Percentiles rank a stretch among this genome's conserved stretches.
phyloP scores from a whole-genome alignment of 2,329 filamentous ascomycete species.

The Penicillium crustosum region DNA sequence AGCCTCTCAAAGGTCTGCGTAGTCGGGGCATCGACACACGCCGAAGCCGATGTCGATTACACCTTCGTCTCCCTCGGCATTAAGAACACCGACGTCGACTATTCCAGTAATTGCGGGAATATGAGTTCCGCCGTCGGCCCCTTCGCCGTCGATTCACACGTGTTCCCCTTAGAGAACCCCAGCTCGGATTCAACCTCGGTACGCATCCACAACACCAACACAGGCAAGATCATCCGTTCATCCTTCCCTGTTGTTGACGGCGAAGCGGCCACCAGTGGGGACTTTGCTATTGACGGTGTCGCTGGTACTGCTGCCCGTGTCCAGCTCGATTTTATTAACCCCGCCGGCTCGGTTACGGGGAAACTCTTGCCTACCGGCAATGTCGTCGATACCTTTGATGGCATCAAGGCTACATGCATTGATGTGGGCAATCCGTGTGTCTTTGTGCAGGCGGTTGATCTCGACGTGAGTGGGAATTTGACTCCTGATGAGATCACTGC shows the following conservation, averaged over 20 bases:
- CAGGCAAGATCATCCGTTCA: slow-evolving; percentile 61
- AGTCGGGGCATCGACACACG: slow-evolving; percentile 52
- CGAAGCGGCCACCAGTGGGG: slow-evolving; percentile 52
- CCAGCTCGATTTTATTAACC: slow-evolving; percentile 61
- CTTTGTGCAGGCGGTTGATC: slow-evolving; percentile 58
- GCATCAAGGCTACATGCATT: slow-evolving; percentile 56
- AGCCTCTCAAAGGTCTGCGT: slow-evolving; percentile 71
- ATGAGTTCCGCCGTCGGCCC: slow-evolving; percentile 69
- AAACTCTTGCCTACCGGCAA: slow-evolving; percentile 61
- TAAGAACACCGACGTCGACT: slow-evolving; percentile 60
- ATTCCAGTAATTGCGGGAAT: slow-evolving; percentile 73
- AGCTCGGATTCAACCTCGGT: slow-evolving; percentile 46
- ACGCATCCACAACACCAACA: slow-evolving; percentile 70
- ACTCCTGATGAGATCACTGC: slow-evolving; percentile 56
- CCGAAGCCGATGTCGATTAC: slow-evolving; percentile 63
- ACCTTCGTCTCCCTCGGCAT: slow-evolving; percentile 71
- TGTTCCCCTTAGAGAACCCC: slow-evolving; percentile 36
- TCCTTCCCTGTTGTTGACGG: slow-evolving; percentile 55
- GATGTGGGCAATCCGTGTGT: slow-evolving; percentile 66
- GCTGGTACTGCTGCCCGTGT: slow-evolving; percentile 58
- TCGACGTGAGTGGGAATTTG: slow-evolving; percentile 46
- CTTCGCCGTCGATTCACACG: slow-evolving; percentile 58
- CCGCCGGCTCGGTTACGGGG: slow-evolving; percentile 64
- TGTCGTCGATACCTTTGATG: slow-evolving; percentile 52
- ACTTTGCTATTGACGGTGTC: slow-evolving; percentile 65